Evolutionary conservation across 257 asterid genomes (phyloP).

Genomic region (Coffea eugenioides): DNA sequence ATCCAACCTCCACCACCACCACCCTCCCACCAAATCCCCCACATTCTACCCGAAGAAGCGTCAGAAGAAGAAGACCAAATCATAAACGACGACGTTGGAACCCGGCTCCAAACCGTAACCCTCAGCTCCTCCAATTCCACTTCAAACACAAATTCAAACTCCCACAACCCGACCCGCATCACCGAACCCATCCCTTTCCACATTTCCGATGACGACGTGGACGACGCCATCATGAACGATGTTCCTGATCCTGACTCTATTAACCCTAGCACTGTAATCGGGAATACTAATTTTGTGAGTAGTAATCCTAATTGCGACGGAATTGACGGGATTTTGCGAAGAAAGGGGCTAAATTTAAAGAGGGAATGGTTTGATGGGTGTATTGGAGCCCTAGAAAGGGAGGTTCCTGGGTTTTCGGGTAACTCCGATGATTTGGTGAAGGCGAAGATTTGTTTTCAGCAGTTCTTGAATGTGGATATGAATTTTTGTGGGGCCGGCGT

Average conservation of each 20-base stretch:
- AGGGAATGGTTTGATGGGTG: constrained; percentile 80
- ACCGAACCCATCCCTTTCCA: constrained; percentile 17
- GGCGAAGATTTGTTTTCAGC: constrained; percentile 80
- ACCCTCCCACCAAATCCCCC: constrained; percentile 17
- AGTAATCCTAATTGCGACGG: constrained; percentile 36
- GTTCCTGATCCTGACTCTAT: neutral
- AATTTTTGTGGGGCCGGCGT: constrained; percentile 69
- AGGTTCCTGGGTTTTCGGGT: constrained; percentile 45
- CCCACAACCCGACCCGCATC: constrained; percentile 5
- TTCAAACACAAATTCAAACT: constrained; percentile 11
- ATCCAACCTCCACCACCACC: constrained; percentile 30
- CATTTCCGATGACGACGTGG: constrained; percentile 14
- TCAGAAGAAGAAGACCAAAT: constrained; percentile 36
- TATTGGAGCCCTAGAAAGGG: constrained; percentile 45
- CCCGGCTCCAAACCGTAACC: constrained; percentile 62
- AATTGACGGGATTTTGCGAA: constrained; percentile 45
- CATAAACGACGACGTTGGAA: constrained; percentile 38
- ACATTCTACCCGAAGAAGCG: neutral
- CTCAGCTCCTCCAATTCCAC: constrained; percentile 43
- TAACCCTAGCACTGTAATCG: neutral
- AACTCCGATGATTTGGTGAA: constrained; percentile 46
- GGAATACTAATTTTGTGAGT: constrained; percentile 14
- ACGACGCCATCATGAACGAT: neutral
- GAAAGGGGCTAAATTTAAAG: constrained; percentile 56
- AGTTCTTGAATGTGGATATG: constrained; percentile 75